Conservation (phyloP, 176 grass and related monocot genomes). For the Juncus inflexus region DNA sequence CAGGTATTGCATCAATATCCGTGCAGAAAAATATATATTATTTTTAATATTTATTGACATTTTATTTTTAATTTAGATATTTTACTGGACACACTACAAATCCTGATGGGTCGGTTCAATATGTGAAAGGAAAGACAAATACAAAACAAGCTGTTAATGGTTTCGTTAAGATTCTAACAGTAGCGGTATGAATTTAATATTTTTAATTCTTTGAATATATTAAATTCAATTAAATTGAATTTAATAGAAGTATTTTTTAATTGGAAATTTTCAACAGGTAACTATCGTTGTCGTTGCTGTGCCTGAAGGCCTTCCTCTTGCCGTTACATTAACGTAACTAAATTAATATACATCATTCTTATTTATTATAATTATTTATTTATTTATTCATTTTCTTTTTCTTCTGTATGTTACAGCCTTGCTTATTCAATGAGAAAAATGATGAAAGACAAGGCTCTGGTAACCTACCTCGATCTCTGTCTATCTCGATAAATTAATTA, state of each 20-base stretch:
- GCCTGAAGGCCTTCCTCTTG: constrained; percentile 91
- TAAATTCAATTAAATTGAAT: constrained; percentile 20
- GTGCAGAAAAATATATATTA: background rate
- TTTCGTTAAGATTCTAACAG: constrained; percentile 76
- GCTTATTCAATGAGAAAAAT: constrained; percentile 98
- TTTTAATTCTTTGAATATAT: constrained; percentile 3
- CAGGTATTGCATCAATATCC: constrained; percentile 41
- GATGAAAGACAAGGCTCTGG: constrained; percentile 95
- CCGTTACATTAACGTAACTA: constrained; percentile 91
- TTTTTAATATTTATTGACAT: constrained; percentile 11
- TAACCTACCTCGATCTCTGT: background rate
- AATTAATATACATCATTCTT: background rate
- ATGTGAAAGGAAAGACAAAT: constrained; percentile 82
- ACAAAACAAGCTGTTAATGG: constrained; percentile 55
- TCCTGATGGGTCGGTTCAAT: constrained; percentile 72
- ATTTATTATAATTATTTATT: background rate
- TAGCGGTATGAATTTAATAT: constrained; percentile 56
- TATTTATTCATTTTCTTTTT: background rate
- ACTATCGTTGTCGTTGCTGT: constrained; percentile 91
- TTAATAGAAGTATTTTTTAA: background rate
- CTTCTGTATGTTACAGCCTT: constrained; percentile 37
- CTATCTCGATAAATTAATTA: too few species aligned
- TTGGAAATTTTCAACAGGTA: constrained; percentile 40
- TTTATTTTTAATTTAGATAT: constrained; percentile 53
- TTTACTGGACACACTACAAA: constrained; percentile 77